phyloP scores from a whole-genome alignment of 768 basidiomycete genomes.

The Phanerochaete sordida region DNA sequence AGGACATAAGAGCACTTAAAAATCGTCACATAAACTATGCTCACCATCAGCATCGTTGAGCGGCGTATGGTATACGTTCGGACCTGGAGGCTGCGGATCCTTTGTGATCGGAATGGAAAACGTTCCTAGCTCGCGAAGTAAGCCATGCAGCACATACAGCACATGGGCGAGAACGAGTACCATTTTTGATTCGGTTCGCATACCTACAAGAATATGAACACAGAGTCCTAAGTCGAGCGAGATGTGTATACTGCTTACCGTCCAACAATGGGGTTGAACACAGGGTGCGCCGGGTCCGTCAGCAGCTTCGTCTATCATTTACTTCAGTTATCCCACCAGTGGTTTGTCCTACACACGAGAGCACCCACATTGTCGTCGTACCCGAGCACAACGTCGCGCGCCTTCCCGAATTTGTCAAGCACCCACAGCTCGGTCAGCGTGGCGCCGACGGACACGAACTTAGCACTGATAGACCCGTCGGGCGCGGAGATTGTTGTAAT shows the following conservation, averaged over 20 bases:
- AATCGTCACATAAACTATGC: no score
- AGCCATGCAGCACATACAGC: no score
- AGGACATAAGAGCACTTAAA: no score
- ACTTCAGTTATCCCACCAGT: no score
- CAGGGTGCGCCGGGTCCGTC: constrained; percentile 45
- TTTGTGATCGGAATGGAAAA: constrained; percentile 53
- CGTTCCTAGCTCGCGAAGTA: no score
- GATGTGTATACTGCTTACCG: constrained; percentile 3
- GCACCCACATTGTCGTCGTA: constrained; percentile 50
- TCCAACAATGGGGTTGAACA: constrained; percentile 32
- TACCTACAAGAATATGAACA: constrained; percentile 37
- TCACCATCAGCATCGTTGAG: constrained; percentile 50
- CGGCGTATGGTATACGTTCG: constrained; percentile 47
- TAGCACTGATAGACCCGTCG: constrained; percentile 55
- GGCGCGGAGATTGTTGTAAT: constrained; percentile 43
- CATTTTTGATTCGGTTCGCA: constrained; percentile 50
- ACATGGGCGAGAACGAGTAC: no score
- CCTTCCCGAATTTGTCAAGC: constrained; percentile 43
- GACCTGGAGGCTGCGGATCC: constrained; percentile 37
- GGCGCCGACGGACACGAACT: constrained; percentile 54
- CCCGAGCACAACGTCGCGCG: constrained; percentile 50
- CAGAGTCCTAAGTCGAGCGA: no score
- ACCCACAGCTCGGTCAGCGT: constrained; percentile 56
- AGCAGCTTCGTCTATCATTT: constrained; percentile 39
- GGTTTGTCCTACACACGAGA: no score